Conservation (phyloP, 192 early-diverging fungal genomes). For the Podila epicladia region DNA sequence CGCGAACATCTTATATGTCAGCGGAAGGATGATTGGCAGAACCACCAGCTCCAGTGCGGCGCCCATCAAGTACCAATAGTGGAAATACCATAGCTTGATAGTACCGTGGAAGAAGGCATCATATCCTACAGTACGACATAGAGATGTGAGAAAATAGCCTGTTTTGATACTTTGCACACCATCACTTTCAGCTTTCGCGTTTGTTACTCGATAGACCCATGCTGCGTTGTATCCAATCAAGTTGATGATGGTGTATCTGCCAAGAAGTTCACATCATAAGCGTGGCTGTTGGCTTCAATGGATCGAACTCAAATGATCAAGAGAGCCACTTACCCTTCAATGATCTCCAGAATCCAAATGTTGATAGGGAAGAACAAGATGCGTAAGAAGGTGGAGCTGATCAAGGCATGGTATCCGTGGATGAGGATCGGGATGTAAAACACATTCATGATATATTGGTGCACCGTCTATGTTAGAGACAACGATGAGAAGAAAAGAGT, state of each 20-base stretch:
- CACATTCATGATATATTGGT: slow-evolving; percentile 48
- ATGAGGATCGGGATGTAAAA: slow-evolving; percentile 48
- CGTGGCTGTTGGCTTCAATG: too few relatives aligned
- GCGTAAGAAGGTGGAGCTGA: slow-evolving; percentile 21
- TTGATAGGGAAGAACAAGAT: slow-evolving; percentile 43
- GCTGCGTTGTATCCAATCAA: slow-evolving; percentile 49
- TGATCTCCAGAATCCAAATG: slow-evolving; percentile 42
- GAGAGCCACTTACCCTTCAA: slow-evolving; percentile 26
- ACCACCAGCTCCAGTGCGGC: slow-evolving; percentile 31
- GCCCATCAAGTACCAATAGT: slow-evolving; percentile 48
- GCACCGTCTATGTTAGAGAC: slow-evolving; percentile 18
- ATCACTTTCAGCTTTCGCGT: neutral
- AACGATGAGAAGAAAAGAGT: neutral
- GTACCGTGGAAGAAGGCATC: slow-evolving; percentile 50
- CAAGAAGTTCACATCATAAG: too few relatives aligned
- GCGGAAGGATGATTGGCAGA: neutral
- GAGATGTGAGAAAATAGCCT: too few relatives aligned
- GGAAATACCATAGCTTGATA: slow-evolving; percentile 46
- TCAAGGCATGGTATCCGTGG: slow-evolving; percentile 41
- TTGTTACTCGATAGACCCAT: slow-evolving; percentile 32
- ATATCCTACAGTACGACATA: slow-evolving; percentile 14
- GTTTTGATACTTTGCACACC: too few relatives aligned
- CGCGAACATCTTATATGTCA: too few relatives aligned
- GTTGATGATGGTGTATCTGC: slow-evolving; percentile 36
- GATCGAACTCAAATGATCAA: too few relatives aligned